These are phyloP conservation scores for Wickerhamiella domercqiae DNA, from an alignment of 805 yeast species.

Conservation along the genomic window DNA sequence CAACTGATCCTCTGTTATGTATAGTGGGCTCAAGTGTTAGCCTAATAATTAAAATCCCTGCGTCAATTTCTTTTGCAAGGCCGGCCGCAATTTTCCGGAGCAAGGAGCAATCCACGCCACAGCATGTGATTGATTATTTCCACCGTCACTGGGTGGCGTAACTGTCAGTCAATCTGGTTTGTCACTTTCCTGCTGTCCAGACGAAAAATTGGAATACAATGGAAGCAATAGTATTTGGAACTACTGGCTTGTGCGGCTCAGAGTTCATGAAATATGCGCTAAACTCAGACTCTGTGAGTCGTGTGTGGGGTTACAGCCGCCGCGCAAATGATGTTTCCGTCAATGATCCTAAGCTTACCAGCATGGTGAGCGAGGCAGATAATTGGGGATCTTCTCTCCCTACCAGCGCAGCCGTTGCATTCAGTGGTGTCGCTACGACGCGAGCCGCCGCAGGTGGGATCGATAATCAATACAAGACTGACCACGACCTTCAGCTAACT, in stretches of 20 bases:
- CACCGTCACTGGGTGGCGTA: no score
- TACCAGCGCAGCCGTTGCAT: constrained; percentile 28
- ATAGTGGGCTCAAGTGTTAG: no score
- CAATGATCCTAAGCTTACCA: constrained; percentile 21
- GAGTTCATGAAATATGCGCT: constrained; percentile 35
- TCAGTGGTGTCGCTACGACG: constrained; percentile 67
- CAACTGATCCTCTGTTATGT: no score
- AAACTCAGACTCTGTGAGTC: constrained; percentile 24
- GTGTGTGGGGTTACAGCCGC: constrained; percentile 31
- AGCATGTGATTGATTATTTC: no score
- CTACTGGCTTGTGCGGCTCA: constrained; percentile 67
- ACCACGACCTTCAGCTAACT: constrained; percentile 53
- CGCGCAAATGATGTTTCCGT: constrained; percentile 2
- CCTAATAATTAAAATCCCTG: no score
- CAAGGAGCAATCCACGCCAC: no score
- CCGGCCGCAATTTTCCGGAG: no score
- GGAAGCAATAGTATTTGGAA: constrained; percentile 32
- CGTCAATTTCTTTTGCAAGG: no score
- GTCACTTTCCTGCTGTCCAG: no score
- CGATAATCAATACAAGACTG: constrained; percentile 56
- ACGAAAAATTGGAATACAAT: no score
- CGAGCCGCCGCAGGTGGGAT: constrained; percentile 54
- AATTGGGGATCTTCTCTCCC: constrained; percentile 36
- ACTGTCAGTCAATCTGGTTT: no score
- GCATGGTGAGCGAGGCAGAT: constrained; percentile 30